These are phyloP conservation scores for Penicillium riverlandense DNA, from an alignment of 495 filamentous ascomycete genomes.

Conservation along the genomic window DNA sequence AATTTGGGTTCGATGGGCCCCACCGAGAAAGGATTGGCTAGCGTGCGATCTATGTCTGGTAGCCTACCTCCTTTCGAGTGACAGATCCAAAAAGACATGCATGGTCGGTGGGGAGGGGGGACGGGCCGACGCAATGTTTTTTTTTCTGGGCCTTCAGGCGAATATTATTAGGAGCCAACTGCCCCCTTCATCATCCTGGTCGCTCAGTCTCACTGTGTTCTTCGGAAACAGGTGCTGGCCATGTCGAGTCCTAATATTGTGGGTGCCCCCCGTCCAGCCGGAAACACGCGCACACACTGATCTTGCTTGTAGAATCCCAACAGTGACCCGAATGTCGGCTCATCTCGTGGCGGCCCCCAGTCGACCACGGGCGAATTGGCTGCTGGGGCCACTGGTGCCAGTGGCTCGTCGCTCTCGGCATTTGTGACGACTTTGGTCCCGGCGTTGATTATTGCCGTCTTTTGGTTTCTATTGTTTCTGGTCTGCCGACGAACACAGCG, in stretches of 20 bases:
- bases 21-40: slow-evolving; percentile 11
- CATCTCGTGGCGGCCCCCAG: slow-evolving; percentile 34
- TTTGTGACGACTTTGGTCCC: slow-evolving; percentile 62
- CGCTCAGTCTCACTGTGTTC: not conserved
- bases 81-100: slow-evolving; percentile 20
- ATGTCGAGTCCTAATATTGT: slow-evolving; percentile 10
- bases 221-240: not conserved
- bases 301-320: slow-evolving; percentile 21
- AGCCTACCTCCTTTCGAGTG: slow-evolving; percentile 11
- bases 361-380: slow-evolving; percentile 28
- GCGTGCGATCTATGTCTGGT: slow-evolving; percentile 4
- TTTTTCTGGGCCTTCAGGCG: not conserved
- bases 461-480: slow-evolving; percentile 67
- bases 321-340: slow-evolving; percentile 38
- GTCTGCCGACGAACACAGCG: slow-evolving; percentile 63
- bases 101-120: slow-evolving; percentile 3
- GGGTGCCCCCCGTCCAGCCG: no score
- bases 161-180: no score
- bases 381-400: slow-evolving; percentile 19
- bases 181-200: no score
- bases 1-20: slow-evolving; percentile 8
- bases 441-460: slow-evolving; percentile 62
- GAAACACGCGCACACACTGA: not conserved
- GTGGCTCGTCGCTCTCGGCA: slow-evolving; percentile 39
- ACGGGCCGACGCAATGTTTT: slow-evolving; percentile 8